Evolutionary conservation across 2,329 filamentous ascomycete genomes (phyloP).

Genomic region (Didymella pomorum): DNA sequence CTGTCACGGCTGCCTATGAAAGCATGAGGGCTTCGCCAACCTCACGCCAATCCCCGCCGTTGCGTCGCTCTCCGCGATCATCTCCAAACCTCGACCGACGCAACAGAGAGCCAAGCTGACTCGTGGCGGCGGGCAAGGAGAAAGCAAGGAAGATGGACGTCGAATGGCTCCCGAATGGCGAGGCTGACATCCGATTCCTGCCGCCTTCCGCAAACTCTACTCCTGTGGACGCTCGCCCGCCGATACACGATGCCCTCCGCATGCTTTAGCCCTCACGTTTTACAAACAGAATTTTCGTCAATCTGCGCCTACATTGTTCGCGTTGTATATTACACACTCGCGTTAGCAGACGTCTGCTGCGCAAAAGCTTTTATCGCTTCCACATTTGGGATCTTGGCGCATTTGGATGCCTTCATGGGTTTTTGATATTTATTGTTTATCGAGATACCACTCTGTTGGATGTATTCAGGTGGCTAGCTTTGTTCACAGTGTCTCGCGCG

Average conservation of each 20-base stretch:
- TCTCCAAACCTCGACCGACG: conserved; percentile 26
- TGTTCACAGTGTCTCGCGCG: conserved; percentile 1
- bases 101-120: conserved; percentile 43
- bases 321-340: conserved; percentile 5
- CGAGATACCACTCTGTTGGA: conserved; percentile 36
- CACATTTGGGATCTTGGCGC: conserved; percentile 1
- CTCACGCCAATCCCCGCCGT: conserved; percentile 43
- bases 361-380: not conserved
- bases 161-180: conserved; percentile 45
- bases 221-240: conserved; percentile 21
- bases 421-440: conserved; percentile 4
- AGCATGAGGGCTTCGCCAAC: conserved; percentile 40
- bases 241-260: conserved; percentile 20
- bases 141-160: conserved; percentile 48
- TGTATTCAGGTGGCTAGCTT: conserved; percentile 10
- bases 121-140: conserved; percentile 43
- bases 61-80: conserved; percentile 36
- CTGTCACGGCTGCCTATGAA: conserved; percentile 38
- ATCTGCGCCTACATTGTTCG: not conserved
- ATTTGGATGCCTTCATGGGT: not conserved
- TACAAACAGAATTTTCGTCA: not conserved
- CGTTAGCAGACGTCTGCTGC: not conserved
- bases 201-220: conserved; percentile 37
- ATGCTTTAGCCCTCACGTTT: not conserved
- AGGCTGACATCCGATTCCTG: conserved; percentile 46